Evolutionary conservation across 768 basidiomycete species (phyloP), one percentile per base, ranked within the genome.

Genomic region (Tricholoma matsutake): DNA sequence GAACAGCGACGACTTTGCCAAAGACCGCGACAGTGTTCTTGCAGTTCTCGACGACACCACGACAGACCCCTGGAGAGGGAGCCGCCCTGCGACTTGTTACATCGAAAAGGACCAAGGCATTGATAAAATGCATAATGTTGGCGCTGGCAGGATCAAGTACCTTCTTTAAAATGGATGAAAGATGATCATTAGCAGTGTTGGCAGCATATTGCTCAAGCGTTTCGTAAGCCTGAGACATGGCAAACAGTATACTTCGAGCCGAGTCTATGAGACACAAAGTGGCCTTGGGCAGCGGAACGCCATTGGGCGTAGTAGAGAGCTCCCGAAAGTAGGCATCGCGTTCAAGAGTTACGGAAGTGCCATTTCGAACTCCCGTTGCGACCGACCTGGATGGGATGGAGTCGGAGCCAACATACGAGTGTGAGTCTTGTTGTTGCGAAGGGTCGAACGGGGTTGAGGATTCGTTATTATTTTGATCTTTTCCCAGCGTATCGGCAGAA

Each of bases 261-360:
- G 90, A 88, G 68, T 98, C 94, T 47, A 94, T 82, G 45, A 96
- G 79, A 41, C 79, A 79, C 20, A 86, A 75, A 7, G 98, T 78
- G 13, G 89, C 75, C 14, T 80, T 76, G 0, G 96, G 92, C 8
- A 97, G 82, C 18, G 86, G 80, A 65, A 83, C 84, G 18, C 86
- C 81, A 32, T 86, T 75, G 1, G 90, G 89, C 4, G 94, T 76
- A 32, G 88, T 86, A 2, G 94, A 94, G 22, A 96, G 79, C n/a
- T 95, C 87, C 37, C 89, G 88, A 76, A 99, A 99, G 74, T 99
- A 98, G 1, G 93, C 91, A 68, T 94, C 91, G 22, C 92, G 86
- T 68, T 96, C 92, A 3, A 84, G 82, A 43, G 93, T 86, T 73
- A 91, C 85, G 4, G 86, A 80, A 18, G 85, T 83, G 3, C 82